Percentiles rank a stretch among this genome's conserved stretches.
phyloP scores from a whole-genome alignment of 2,329 filamentous ascomycete species.

The Sporothrix euskadiensis region DNA sequence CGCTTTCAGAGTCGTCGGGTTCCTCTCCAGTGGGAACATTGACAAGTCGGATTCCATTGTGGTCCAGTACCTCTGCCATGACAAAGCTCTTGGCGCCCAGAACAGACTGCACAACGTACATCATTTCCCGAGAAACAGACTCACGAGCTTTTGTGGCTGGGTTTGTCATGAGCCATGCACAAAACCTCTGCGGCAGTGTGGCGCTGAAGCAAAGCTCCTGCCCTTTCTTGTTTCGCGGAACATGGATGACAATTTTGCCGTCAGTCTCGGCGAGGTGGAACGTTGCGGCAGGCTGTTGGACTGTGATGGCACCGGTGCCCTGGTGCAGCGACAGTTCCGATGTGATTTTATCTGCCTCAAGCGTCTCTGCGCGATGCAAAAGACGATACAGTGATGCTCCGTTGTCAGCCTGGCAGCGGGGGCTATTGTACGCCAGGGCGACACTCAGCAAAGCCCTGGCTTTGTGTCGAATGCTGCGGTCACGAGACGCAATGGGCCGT shows the following conservation, averaged over 20 bases:
- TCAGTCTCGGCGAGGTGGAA: constrained; percentile 1
- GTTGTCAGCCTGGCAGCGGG: constrained; percentile 12
- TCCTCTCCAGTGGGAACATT: background rate
- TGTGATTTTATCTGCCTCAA: constrained; percentile 40
- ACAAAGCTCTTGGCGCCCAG: background rate
- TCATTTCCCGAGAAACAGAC: background rate
- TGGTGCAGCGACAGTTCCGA: constrained; percentile 37
- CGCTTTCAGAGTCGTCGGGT: background rate
- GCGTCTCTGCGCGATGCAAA: constrained; percentile 34
- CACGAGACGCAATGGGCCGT: constrained; percentile 32
- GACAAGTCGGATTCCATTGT: background rate
- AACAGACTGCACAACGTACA: background rate
- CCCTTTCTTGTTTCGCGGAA: constrained; percentile 36
- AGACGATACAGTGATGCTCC: background rate
- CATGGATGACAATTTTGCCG: constrained; percentile 37
- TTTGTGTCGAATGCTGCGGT: constrained; percentile 37
- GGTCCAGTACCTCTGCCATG: background rate
- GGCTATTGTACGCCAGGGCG: constrained; percentile 35
- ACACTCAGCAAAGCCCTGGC: constrained; percentile 37
- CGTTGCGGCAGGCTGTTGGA: background rate
- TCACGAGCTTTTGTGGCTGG: background rate
- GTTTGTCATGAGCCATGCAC: constrained; percentile 43
- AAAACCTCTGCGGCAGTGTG: constrained; percentile 37
- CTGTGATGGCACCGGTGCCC: constrained; percentile 31
- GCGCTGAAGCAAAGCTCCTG: constrained; percentile 39